phyloP scores from a whole-genome alignment of 805 yeast species.

The Metschnikowia lachancei region DNA sequence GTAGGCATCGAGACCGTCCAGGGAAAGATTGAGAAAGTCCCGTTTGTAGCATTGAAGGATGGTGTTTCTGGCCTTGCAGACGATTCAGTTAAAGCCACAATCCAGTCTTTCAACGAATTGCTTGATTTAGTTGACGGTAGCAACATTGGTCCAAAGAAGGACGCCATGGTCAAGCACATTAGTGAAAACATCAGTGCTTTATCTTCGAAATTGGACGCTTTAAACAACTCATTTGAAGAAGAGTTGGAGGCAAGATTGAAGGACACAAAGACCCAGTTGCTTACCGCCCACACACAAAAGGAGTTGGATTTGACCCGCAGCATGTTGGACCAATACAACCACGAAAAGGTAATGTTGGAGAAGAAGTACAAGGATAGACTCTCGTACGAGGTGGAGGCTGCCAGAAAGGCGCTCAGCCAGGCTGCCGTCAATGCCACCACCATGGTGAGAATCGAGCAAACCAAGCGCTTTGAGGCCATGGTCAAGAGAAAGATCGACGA shows the following conservation, averaged over 20 bases:
- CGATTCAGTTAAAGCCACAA: slow-evolving; percentile 33
- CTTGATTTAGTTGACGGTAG: slow-evolving; percentile 35
- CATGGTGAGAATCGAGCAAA: slow-evolving; percentile 63
- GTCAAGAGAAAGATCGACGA: slow-evolving; percentile 52
- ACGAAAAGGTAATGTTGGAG: slow-evolving; percentile 60
- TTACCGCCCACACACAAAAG: slow-evolving; percentile 41
- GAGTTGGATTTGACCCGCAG: slow-evolving; percentile 58
- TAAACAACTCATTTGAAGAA: slow-evolving; percentile 36
- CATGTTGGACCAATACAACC: slow-evolving; percentile 58
- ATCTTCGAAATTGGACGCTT: slow-evolving; percentile 30
- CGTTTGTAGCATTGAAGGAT: slow-evolving; percentile 29
- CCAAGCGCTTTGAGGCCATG: slow-evolving; percentile 60
- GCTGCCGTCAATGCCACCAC: slow-evolving; percentile 74
- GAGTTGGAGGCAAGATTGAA: slow-evolving; percentile 36
- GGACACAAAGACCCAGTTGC: slow-evolving; percentile 39
- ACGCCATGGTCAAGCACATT: slow-evolving; percentile 30
- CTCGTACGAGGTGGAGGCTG: slow-evolving; percentile 61
- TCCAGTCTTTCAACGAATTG: slow-evolving; percentile 39
- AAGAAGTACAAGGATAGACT: slow-evolving; percentile 57
- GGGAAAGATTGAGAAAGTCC: slow-evolving; percentile 32
- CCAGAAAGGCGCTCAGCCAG: slow-evolving; percentile 59
- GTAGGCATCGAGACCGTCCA: slow-evolving; percentile 36
- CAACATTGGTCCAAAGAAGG: slow-evolving; percentile 25
- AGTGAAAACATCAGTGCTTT: slow-evolving; percentile 33
- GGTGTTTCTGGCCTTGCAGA: slow-evolving; percentile 27